Conservation (phyloP, 495 filamentous ascomycete species). For the Aspergillus leporis region DNA sequence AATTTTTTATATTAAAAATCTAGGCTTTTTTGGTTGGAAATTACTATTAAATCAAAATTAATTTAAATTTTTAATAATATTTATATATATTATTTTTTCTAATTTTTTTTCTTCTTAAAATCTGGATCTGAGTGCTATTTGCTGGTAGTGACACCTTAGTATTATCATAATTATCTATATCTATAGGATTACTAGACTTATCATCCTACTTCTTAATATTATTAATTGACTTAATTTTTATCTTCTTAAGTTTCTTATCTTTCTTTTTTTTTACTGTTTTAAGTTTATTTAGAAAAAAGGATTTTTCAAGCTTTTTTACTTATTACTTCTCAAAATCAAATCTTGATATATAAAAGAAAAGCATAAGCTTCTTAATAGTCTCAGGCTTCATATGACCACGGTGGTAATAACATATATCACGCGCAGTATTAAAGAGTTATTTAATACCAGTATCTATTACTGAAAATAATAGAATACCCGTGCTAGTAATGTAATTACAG, state of each 20-base stretch:
- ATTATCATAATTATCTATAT: too few relatives aligned
- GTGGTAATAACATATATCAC: too few relatives aligned
- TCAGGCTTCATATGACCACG: too few relatives aligned
- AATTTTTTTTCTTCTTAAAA: too few relatives aligned
- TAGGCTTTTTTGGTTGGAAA: too few relatives aligned
- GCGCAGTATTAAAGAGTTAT: conserved; percentile 5
- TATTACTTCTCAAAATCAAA: conserved; percentile 2
- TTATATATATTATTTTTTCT: too few relatives aligned
- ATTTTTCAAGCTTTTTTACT: not conserved
- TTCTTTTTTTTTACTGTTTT: conserved; percentile 2
- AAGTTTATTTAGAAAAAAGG: not conserved
- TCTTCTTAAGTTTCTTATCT: not conserved
- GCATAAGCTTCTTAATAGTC: conserved; percentile 1
- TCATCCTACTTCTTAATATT: conserved; percentile 1
- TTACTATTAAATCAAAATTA: too few relatives aligned
- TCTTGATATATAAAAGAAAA: conserved; percentile 2
- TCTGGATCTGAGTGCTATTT: too few relatives aligned
- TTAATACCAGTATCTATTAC: not conserved
- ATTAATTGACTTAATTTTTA: conserved; percentile 3
- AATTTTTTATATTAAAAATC: too few relatives aligned
- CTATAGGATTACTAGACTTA: too few relatives aligned
- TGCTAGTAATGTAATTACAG: not conserved
- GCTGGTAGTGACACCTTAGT: too few relatives aligned
- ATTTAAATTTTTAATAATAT: too few relatives aligned
- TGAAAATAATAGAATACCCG: conserved; percentile 2